Percentiles rank a stretch among this genome's conserved stretches.
phyloP scores from a whole-genome alignment of 306 rosid genomes.

The Canavalia ensiformis region DNA sequence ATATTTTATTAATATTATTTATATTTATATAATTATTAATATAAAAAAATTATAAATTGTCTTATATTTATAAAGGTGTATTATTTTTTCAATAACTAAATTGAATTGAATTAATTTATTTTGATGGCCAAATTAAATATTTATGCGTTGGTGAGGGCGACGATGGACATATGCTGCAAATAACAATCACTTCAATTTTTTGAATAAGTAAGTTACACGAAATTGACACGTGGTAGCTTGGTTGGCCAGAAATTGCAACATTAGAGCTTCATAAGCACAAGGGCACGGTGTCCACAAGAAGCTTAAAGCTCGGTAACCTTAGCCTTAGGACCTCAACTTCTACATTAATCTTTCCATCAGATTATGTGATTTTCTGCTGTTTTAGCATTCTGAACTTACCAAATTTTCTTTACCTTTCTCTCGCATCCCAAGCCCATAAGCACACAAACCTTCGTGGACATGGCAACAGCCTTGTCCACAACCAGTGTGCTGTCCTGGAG shows the following conservation, averaged over 20 bases:
- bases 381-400: background rate
- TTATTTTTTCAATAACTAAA: too few species aligned
- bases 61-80: too few species aligned
- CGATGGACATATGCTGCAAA: too few species aligned
- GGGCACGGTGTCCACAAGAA: constrained; percentile 52
- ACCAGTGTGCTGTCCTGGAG: constrained; percentile 58
- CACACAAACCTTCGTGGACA: constrained; percentile 45
- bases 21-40: too few species aligned
- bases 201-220: background rate
- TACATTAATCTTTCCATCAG: constrained; percentile 27
- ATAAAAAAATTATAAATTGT: too few species aligned
- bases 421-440: background rate
- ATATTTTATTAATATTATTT: too few species aligned
- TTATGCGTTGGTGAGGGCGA: too few species aligned
- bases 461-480: constrained; percentile 73
- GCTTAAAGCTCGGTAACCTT: constrained; percentile 8
- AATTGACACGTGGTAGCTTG: constrained; percentile 52
- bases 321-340: constrained; percentile 41
- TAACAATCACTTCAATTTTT: too few species aligned
- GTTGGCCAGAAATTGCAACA: constrained; percentile 19
- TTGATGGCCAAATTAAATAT: too few species aligned
- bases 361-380: background rate
- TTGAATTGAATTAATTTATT: too few species aligned
- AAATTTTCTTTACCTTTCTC: background rate
- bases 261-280: background rate